phyloP scores from a whole-genome alignment of 2,329 filamentous ascomycete genomes.

The Mariannaea elegans region DNA sequence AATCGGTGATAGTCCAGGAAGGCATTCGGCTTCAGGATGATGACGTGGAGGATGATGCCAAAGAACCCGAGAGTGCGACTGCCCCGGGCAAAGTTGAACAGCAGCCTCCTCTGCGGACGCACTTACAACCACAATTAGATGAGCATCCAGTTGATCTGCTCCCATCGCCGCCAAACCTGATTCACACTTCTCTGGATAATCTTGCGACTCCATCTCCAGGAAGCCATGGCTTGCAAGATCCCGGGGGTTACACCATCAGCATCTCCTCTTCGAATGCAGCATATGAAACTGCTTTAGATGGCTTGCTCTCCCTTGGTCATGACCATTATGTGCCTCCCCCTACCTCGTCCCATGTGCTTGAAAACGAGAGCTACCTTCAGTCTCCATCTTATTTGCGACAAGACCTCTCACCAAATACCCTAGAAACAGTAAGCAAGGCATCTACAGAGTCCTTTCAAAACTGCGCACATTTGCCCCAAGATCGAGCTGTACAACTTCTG shows the following conservation, averaged over 20 bases:
- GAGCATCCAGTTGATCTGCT: constrained; percentile 1
- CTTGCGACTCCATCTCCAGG: constrained; percentile 19
- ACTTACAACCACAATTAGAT: neutral
- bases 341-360: constrained; percentile 19
- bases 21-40: constrained; percentile 18
- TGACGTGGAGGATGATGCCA: neutral
- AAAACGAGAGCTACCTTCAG: constrained; percentile 19
- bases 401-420: constrained; percentile 5
- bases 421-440: constrained; percentile 15
- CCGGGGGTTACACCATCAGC: constrained; percentile 24
- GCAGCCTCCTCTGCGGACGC: neutral
- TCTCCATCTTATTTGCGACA: constrained; percentile 19
- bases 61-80: constrained; percentile 7
- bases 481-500: constrained; percentile 43
- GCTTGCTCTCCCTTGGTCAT: constrained; percentile 45
- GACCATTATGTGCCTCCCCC: constrained; percentile 30
- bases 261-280: constrained; percentile 36
- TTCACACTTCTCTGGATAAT: constrained; percentile 15
- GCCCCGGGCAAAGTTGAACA: constrained; percentile 10
- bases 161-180: constrained; percentile 7
- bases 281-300: constrained; percentile 47
- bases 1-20: constrained; percentile 24
- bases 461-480: constrained; percentile 38
- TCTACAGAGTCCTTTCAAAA: constrained; percentile 30
- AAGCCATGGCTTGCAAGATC: constrained; percentile 10